Base-by-base conservation (phyloP, 2,329 filamentous ascomycete genomes). In the Fusarium beomiforme region DNA sequence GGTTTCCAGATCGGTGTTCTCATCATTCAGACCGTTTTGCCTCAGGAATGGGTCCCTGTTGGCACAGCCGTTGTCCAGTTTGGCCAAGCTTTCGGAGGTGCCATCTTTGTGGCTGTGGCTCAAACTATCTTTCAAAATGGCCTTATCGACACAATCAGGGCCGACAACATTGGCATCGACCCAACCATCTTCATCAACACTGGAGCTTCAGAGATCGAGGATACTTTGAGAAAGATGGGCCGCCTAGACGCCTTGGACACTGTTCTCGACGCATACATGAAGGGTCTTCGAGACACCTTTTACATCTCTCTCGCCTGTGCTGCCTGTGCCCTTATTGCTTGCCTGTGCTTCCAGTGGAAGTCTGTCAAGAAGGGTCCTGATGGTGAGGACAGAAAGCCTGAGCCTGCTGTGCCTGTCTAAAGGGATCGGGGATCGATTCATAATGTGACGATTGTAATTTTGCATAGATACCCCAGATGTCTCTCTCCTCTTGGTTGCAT, bases 71-170 rank as follows among this genome's bases (percentile, higher is more conserved):
- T 81, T 54, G 82, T 88, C 3, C 83, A 85, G 37, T 91, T 93
- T 80, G 89, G 89, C 81, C 89, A 92, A 75, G 85, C 85, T 3
- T 83, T 93, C 6, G 90, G 90, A 42, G 90, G 90, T 6, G 89
- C 91, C 4, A 80, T 93, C 26, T 88, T 89, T 71, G 87, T 93
- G 50, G 86, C 88, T 9, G 87, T 92, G 13, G 87, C 88, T 0
- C 89, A 93, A 77, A 88, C 90, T 23, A 85, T 92, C 47, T 92
- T 93, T 81, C 86, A 89, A 69, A 92, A 92, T 74, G 88, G 86
- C 1, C 81, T 93, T 21, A 81, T 89, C 47, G 78, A 83, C 6
- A 83, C 86, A 37, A 81, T 93, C 6, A 69, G 76, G n/a, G 63
- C 74, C 4, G 77, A 83, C 64, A 80, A 83, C 17, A 82, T 85